A percentile compares a stretch with the other conserved stretches of the same genome.
These are phyloP conservation scores for Botrytis pseudocinerea DNA, from an alignment of 2,329 filamentous ascomycete species.

Conservation along the genomic window DNA sequence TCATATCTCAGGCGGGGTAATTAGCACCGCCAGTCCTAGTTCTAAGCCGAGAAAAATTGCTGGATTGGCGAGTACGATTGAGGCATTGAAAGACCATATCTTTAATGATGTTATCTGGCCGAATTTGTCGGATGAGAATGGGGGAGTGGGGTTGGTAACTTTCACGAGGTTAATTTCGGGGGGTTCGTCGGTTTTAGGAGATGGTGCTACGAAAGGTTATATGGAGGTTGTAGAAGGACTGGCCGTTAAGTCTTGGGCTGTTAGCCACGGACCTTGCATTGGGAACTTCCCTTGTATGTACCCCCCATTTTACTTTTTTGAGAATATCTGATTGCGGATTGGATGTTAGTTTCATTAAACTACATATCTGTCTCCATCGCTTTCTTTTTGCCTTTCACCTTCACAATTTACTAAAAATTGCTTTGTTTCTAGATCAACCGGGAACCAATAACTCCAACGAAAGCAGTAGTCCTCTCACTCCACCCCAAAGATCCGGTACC, in stretches of 20 bases:
- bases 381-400: neutral
- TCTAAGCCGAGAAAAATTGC: conserved; percentile 82
- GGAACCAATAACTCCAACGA: neutral
- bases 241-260: conserved; percentile 81
- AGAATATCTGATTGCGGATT: neutral
- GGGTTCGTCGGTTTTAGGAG: conserved; percentile 79
- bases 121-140: conserved; percentile 93
- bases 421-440: neutral
- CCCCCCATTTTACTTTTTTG: conserved; percentile 47
- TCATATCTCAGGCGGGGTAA: conserved; percentile 74
- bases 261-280: conserved; percentile 89
- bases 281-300: conserved; percentile 62
- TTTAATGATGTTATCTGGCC: conserved; percentile 99
- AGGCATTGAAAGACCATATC: conserved; percentile 88
- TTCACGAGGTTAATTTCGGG: conserved; percentile 88
- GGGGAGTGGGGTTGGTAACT: conserved; percentile 87
- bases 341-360: neutral
- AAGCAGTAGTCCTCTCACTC: no score
- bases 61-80: conserved; percentile 83
- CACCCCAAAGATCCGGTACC: neutral
- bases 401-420: neutral
- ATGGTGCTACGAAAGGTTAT: conserved; percentile 79
- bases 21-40: conserved; percentile 82
- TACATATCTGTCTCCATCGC: neutral
- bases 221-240: conserved; percentile 85